Evolutionary conservation across 768 basidiomycete species (phyloP).

Genomic region (Agaricus subrufescens): DNA sequence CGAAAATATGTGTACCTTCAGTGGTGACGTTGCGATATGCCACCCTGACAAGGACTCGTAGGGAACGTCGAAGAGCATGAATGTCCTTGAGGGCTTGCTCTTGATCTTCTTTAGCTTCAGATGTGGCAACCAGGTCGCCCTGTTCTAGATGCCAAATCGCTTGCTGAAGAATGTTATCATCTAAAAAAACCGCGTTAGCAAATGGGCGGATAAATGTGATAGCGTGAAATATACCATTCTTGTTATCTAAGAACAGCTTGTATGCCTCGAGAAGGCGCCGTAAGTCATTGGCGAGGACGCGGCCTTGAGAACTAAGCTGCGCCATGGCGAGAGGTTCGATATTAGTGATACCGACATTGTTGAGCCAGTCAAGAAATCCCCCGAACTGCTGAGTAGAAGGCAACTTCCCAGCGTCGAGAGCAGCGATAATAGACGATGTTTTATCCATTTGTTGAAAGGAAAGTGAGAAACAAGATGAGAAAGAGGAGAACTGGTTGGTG

Average conservation of each 20-base stretch:
- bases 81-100: constrained; percentile 48
- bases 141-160: constrained; percentile 61
- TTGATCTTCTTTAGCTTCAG: constrained; percentile 29
- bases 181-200: constrained; percentile 24
- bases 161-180: constrained; percentile 60
- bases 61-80: constrained; percentile 40
- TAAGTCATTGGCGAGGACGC: constrained; percentile 43
- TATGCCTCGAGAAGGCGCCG: constrained; percentile 53
- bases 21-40: constrained; percentile 49
- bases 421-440: constrained; percentile 56
- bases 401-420: constrained; percentile 67
- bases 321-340: constrained; percentile 33
- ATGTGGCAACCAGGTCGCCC: constrained; percentile 41
- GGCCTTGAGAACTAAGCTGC: constrained; percentile 53
- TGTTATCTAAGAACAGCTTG: constrained; percentile 46
- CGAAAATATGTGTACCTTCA: constrained; percentile 49
- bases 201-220: not conserved
- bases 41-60: constrained; percentile 47
- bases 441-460: constrained; percentile 49
- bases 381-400: constrained; percentile 58
- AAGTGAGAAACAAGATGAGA: not conserved
- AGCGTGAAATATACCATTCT: constrained; percentile 42
- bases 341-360: constrained; percentile 42
- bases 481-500: not conserved
- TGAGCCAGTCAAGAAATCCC: constrained; percentile 50